Conservation (phyloP, 768 basidiomycete species). For the Trametes gibbosa region DNA sequence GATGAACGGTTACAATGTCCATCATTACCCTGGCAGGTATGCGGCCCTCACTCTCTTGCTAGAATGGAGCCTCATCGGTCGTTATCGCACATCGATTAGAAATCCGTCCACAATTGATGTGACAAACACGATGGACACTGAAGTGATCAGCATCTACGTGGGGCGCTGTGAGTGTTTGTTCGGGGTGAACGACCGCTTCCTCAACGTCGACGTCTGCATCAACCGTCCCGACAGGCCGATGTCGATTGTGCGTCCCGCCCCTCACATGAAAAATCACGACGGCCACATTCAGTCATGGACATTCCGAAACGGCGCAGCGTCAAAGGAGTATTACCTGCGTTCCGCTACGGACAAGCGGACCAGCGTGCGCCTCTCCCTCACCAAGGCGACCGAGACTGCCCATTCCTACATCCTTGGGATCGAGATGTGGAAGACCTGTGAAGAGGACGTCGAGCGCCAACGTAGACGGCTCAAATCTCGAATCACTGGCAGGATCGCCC, state of each 20-base stretch:
- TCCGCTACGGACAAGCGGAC: neutral
- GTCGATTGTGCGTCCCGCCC: neutral
- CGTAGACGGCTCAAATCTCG: neutral
- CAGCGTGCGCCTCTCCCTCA: constrained; percentile 3
- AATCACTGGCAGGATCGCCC: neutral
- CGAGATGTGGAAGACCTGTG: constrained; percentile 2
- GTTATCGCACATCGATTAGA: neutral
- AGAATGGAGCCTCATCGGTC: no score
- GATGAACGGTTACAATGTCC: neutral
- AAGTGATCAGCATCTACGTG: neutral
- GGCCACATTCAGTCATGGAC: constrained; percentile 12
- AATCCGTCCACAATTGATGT: neutral
- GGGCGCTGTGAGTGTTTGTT: constrained; percentile 4
- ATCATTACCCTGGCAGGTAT: neutral
- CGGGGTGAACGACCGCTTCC: neutral
- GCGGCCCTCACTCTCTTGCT: neutral
- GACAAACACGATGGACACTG: neutral
- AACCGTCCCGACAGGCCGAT: neutral
- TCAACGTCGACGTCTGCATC: constrained; percentile 1
- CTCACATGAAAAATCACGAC: neutral
- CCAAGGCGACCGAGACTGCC: neutral
- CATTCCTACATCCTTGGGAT: constrained; percentile 1
- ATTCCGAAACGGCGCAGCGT: constrained; percentile 5
- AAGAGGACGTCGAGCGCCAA: neutral
- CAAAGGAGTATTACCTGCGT: constrained; percentile 1